Evolutionary conservation across 148 eudicot genomes (phyloP).

Genomic region (Pharnaceum exiguum): DNA sequence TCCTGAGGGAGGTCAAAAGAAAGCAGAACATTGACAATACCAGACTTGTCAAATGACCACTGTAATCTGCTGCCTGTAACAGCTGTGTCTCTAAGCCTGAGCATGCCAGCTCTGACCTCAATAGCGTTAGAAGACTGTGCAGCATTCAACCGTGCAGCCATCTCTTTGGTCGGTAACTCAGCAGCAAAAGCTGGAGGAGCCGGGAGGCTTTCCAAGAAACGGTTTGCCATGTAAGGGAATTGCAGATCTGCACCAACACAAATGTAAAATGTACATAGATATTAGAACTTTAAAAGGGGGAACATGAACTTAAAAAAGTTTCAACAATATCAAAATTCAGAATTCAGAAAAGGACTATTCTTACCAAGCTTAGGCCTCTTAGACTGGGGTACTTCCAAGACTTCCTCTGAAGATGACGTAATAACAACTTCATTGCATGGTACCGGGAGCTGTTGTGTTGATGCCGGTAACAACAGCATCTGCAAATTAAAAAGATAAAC

Average conservation of each 20-base stretch:
- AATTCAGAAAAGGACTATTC: neutral
- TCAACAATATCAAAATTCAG: neutral
- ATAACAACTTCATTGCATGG: slow-evolving; percentile 22
- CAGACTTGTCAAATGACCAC: slow-evolving; percentile 49
- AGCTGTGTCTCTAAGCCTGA: slow-evolving; percentile 31
- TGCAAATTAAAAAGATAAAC: slow-evolving; percentile 17
- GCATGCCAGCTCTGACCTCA: slow-evolving; percentile 70
- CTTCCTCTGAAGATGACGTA: slow-evolving; percentile 49
- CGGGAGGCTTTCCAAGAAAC: slow-evolving; percentile 52
- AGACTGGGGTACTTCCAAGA: slow-evolving; percentile 18
- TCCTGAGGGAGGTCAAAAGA: slow-evolving; percentile 50
- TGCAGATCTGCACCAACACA: slow-evolving; percentile 42
- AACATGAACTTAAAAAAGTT: neutral
- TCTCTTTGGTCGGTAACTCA: slow-evolving; percentile 68
- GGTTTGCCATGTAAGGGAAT: slow-evolving; percentile 48
- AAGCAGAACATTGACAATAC: slow-evolving; percentile 44
- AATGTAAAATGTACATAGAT: neutral
- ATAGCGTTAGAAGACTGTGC: slow-evolving; percentile 47
- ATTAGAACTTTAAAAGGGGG: neutral
- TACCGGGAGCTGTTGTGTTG: slow-evolving; percentile 26
- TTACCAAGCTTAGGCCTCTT: slow-evolving; percentile 45
- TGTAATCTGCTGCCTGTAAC: slow-evolving; percentile 17
- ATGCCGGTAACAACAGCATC: slow-evolving; percentile 22
- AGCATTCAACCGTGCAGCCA: slow-evolving; percentile 42
- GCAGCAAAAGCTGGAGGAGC: slow-evolving; percentile 87